Base-by-base conservation (phyloP, 1,284 basidiomycete genomes). In the Rhodofomes roseus region DNA sequence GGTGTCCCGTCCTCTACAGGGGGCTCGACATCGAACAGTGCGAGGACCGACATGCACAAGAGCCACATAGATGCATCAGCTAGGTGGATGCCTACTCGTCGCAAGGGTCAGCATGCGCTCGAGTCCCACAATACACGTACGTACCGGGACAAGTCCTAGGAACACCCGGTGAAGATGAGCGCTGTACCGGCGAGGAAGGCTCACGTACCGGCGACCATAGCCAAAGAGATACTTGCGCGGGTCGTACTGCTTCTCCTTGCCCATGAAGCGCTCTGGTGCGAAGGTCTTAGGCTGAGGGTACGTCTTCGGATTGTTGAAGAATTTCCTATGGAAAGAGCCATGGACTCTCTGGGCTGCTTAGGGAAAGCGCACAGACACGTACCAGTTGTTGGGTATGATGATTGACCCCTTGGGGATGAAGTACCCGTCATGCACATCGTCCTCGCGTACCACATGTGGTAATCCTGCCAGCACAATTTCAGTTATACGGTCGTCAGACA, bases 61-160 rank as follows among this genome's bases (percentile, higher is more conserved):
- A 71, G 63, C 57, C 69, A 72, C 2, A 73, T 60, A 4, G 71
- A 71, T 1, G 68, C 62, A 22, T 74, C 71, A 12, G 73, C 73
- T 31, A 75, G 59, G 41, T 69, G 62, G 2, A 65, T 37, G 9
- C 70, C 69, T 34, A n/a, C 1, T 23, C n/a, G n/a, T n/a, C n/a
- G 31, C 5, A 11, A 11, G 31, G 4, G 31, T 34, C 31, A 34
- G 31, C 11, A 11, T n/a, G 31, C 11, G 31, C 5, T 11, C 31
- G 31, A 11, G 31, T 4, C 31, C 5, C 5, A 11, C 31, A 11
- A 34, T 4, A 34, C 31, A 34, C 5, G 11, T 4, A 34, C 52
- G 34, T 6, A 53, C 62, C 64, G 9, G 67, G 66, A 50, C 67
- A 68, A 20, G 66, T 62, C 16, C 66, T 68, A 50, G 63, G n/a